Base-by-base conservation (phyloP, 192 early-diverging fungal species). In the Backusella morwellensis region DNA sequence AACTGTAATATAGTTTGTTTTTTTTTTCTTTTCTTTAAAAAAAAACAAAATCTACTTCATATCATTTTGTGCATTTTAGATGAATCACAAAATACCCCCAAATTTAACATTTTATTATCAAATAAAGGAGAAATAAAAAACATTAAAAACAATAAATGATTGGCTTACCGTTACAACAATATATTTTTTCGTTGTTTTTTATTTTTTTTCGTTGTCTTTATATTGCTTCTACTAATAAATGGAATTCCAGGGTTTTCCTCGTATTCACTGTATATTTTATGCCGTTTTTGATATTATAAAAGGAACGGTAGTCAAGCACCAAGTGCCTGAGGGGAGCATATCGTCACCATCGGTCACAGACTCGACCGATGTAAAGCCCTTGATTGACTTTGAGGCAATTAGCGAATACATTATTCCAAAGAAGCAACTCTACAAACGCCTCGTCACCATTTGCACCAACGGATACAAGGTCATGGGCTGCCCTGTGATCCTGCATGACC, bases 361-460 rank as follows among this genome's bases (percentile, higher is more conserved):
- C 6, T 67, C 42, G 59, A 21, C 36, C 44, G 26, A 68, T 41
- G 80, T 77, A 15, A 82, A 85, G 29, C 85, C 86, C 0, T 79
- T 89, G 1, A 84, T 95, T 11, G 90, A 94, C 79, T 96, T 96
- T 78, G 91, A 94, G 71, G 86, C 89, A 34, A 91, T 96, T 59
- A 87, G 86, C 14, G 93, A 95, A 75, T 95, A 93, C 72, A 87
- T 96, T 41, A 96, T 97, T 75, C 95, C 96, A 1, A 96, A 96
- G 76, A 86, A 89, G 15, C 84, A 88, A 32, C 84, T 96, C 7
- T 94, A 91, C 77, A 90, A 90, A 70, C 84, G 90, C 11, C 86
- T 97, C 17, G 91, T 96, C n/a, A 88, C 89, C 32, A 86, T 94
- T 17, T 90, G 87, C 34, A 93, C 92, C 35, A 78, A 85, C 35